Percentiles rank a stretch among this genome's conserved stretches.
These are phyloP conservation scores for Cicer chorassanicum DNA, from an alignment of 306 rosid genomes.

Conservation along the genomic window DNA sequence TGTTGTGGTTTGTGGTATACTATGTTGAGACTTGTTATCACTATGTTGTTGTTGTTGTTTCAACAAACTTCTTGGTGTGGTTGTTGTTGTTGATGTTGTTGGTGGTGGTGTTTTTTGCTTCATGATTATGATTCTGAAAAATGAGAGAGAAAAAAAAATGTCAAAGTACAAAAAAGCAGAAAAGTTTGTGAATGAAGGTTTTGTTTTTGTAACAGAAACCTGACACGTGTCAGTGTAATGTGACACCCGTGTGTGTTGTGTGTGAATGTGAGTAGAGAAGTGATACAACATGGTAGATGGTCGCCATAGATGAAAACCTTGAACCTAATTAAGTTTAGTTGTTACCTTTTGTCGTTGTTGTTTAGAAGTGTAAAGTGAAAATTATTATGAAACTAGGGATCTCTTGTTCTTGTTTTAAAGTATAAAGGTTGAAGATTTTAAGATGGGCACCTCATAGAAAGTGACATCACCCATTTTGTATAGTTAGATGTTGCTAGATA, in stretches of 20 bases:
- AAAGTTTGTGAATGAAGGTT: not conserved
- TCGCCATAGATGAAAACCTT: slow-evolving; percentile 45
- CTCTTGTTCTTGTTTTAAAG: no score
- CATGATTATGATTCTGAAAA: slow-evolving; percentile 42
- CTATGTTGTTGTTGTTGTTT: slow-evolving; percentile 37
- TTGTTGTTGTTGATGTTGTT: slow-evolving; percentile 28
- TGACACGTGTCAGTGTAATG: slow-evolving; percentile 24
- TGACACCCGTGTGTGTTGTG: slow-evolving; percentile 37
- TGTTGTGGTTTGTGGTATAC: slow-evolving; percentile 26
- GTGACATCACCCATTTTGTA: slow-evolving; percentile 28
- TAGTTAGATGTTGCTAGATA: slow-evolving; percentile 4
- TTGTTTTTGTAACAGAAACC: not conserved
- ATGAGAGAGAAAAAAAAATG: slow-evolving; percentile 23
- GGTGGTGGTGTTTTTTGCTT: slow-evolving; percentile 50
- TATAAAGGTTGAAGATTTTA: not conserved
- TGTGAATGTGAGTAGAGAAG: not conserved
- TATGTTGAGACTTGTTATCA: slow-evolving; percentile 47
- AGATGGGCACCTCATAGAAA: slow-evolving; percentile 14
- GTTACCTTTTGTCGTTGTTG: not conserved
- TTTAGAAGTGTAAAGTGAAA: not conserved
- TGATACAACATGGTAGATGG: slow-evolving; percentile 34
- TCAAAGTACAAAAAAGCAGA: slow-evolving; percentile 18
- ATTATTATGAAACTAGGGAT: not conserved
- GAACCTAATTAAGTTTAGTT: slow-evolving; percentile 9
- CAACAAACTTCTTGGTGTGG: slow-evolving; percentile 40